Base-by-base conservation (phyloP, 2,329 filamentous ascomycete genomes). In the Thielaviopsis euricoi region DNA sequence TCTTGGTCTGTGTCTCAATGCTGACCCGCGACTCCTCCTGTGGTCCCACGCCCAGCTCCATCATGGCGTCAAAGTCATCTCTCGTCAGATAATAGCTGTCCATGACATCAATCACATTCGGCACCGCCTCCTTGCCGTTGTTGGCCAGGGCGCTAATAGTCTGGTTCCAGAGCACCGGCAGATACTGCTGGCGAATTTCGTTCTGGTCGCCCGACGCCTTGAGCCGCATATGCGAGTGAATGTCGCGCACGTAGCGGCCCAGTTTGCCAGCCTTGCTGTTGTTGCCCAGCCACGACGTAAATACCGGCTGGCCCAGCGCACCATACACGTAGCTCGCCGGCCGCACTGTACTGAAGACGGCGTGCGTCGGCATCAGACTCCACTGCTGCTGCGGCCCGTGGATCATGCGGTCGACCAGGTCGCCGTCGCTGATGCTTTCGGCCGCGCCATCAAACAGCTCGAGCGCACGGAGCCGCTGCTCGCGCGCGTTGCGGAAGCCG, bases 361-460 rank as follows among this genome's bases (percentile, higher is more conserved):
- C 93, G 70, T 98, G 93, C 1, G 88, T 86, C 15, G 93, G 93
- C 93, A 98, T 98, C 61, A 98, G 73, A 67, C 87, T 93, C 93
- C 93, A 98, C 62, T 98, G 93, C 68, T 98, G 93, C 67, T 98
- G 93, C 51, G 89, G 88, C 25, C 93, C 93, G 69, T 98, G 93
- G 60, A 98, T 98, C 91, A 98, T 96, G 56, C 89, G 81, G 69
- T 98, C 93, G 2, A 97, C 88, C 40, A 98, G 74, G 68, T 98
- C 93, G 61, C 93, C 93, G 66, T 98, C 93, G 66, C 89, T 96
- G 71, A 98, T 98, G 67, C 90, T 96, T 67, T 94, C 86, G 3
- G 93, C 90, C 3, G 93, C 93, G 65, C 87, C 80, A 62, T 95
- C 90, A 22, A 85, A 81, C 7, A 97, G 75, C 69, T 97, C 89